Percentiles rank a stretch among this genome's conserved stretches.
These are phyloP conservation scores for Cyberlindnera suaveolens DNA, from an alignment of 805 yeast species.

Conservation along the genomic window DNA sequence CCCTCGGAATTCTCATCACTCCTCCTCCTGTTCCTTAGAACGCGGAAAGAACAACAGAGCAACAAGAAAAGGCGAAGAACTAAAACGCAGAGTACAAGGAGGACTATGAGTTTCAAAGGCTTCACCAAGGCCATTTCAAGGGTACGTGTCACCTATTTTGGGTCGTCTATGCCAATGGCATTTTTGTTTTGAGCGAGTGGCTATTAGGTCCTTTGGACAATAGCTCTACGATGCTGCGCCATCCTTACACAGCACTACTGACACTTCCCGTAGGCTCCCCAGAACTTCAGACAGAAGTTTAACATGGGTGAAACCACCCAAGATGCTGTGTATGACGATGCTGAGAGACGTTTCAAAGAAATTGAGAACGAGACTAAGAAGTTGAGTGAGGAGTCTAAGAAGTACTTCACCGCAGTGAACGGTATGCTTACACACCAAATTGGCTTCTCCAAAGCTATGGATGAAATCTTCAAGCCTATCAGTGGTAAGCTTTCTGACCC, in stretches of 20 bases:
- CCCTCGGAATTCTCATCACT: no score
- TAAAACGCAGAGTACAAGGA: no score
- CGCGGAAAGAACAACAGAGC: no score
- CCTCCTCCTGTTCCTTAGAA: no score
- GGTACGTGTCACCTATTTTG: constrained; percentile 20
- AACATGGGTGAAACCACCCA: constrained; percentile 76
- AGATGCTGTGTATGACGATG: constrained; percentile 90
- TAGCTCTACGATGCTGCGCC: no score
- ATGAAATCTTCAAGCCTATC: constrained; percentile 93
- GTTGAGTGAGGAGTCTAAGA: constrained; percentile 80
- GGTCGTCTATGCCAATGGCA: no score
- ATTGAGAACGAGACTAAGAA: constrained; percentile 85
- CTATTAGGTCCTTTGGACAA: no score
- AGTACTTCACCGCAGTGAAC: constrained; percentile 87
- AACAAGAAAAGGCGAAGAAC: no score
- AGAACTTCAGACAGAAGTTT: constrained; percentile 80
- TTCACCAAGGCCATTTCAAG: constrained; percentile 71
- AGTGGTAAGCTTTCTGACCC: constrained; percentile 91
- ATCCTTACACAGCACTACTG: constrained; percentile 1
- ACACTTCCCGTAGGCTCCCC: constrained; percentile 60
- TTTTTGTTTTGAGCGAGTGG: no score
- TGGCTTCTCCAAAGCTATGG: constrained; percentile 92
- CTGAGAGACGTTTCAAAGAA: constrained; percentile 93
- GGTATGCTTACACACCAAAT: constrained; percentile 92
- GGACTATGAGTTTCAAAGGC: constrained; percentile 78